Evolutionary conservation across 2,329 filamentous ascomycete species (phyloP).

Genomic region (Fusarium incarnatum): DNA sequence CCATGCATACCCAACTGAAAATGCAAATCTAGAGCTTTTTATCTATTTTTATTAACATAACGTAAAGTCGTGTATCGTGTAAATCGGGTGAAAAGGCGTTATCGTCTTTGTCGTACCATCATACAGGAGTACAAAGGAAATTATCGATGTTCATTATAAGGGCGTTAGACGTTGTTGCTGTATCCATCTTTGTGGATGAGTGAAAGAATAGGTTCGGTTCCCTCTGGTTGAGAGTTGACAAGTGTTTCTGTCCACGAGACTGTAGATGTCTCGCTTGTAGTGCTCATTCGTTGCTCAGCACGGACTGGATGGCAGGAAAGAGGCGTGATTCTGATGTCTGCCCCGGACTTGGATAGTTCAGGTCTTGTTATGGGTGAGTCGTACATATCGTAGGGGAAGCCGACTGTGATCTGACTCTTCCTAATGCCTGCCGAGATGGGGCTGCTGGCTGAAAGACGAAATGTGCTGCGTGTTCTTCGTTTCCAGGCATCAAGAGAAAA

Average conservation of each 20-base stretch:
- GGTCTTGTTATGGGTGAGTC: constrained; percentile 2
- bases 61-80: constrained; percentile 19
- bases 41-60: constrained; percentile 22
- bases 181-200: constrained; percentile 31
- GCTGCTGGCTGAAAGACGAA: constrained; percentile 21
- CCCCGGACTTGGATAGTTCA: background rate
- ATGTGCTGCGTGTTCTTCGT: constrained; percentile 35
- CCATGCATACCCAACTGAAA: background rate
- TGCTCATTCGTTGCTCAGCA: constrained; percentile 9
- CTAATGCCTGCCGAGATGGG: constrained; percentile 29
- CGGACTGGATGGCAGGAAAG: background rate
- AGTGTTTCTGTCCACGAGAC: constrained; percentile 30
- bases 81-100: constrained; percentile 1
- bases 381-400: constrained; percentile 34
- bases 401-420: constrained; percentile 42
- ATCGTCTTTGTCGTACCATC: constrained; percentile 18
- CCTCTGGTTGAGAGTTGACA: constrained; percentile 10
- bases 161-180: constrained; percentile 12
- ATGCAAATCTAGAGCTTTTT: constrained; percentile 19
- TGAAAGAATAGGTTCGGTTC: constrained; percentile 21
- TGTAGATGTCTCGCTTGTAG: constrained; percentile 33
- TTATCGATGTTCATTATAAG: constrained; percentile 10
- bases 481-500: constrained; percentile 38
- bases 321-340: background rate
- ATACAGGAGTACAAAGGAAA: constrained; percentile 12